Percentiles rank a stretch among this genome's conserved stretches.
phyloP scores from a whole-genome alignment of 192 early-diverging fungal genomes.

The Bifiguratus adelaidae region DNA sequence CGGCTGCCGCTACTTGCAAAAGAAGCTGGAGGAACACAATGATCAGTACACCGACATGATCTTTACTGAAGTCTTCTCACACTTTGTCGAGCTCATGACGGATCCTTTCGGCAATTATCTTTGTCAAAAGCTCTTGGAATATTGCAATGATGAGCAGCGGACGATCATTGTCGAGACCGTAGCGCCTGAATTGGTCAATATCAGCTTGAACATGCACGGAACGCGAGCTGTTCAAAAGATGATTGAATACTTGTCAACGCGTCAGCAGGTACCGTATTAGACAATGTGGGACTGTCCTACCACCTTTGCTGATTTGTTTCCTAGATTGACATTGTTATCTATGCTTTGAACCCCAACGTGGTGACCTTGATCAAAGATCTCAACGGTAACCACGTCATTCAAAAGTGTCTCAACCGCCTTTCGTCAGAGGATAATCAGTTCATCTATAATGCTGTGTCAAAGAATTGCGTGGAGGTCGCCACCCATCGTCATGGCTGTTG shows the following conservation, averaged over 20 bases:
- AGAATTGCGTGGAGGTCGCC: conserved; percentile 72
- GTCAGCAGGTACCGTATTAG: conserved; percentile 32
- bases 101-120: conserved; percentile 92
- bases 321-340: conserved; percentile 55
- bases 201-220: conserved; percentile 87
- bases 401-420: conserved; percentile 78
- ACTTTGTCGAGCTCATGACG: conserved; percentile 76
- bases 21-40: conserved; percentile 70
- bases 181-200: conserved; percentile 61
- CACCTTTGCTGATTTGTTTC: conserved; percentile 1
- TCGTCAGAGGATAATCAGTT: conserved; percentile 76
- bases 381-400: conserved; percentile 89
- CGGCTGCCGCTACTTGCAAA: conserved; percentile 81
- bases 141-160: conserved; percentile 65
- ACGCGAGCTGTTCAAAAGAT: conserved; percentile 89
- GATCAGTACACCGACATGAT: conserved; percentile 54
- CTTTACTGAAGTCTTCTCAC: conserved; percentile 62
- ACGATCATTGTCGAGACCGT: conserved; percentile 63
- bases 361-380: conserved; percentile 84
- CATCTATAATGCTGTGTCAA: conserved; percentile 73
- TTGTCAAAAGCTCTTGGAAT: conserved; percentile 82
- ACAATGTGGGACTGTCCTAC: neutral
- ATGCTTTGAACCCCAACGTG: conserved; percentile 55
- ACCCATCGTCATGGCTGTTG: conserved; percentile 89
- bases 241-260: conserved; percentile 65